Base-by-base conservation (phyloP, 2,329 filamentous ascomycete genomes). In the Scedosporium minutisporum region DNA sequence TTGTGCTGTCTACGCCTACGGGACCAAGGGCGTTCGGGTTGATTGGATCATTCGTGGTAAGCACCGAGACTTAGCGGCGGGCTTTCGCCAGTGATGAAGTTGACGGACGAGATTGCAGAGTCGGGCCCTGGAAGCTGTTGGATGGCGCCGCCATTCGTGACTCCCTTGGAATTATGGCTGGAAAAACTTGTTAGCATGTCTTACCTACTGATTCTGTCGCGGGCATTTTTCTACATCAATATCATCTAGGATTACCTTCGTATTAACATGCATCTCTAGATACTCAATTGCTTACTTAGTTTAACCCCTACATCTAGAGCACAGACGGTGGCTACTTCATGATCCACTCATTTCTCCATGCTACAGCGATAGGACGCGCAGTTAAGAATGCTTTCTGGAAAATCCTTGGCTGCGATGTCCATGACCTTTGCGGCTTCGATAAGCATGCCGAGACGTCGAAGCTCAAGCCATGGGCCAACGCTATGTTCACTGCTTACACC, bases 251-350 rank as follows among this genome's bases (percentile, higher is more conserved):
- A 41, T 38, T 27, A n/a, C n/a, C n/a, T n/a, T n/a, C n/a, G n/a
- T n/a, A 57, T 4, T 18, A n/a, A 57, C 60, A 38, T 59, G 16
- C 25, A 14, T 5, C 2, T 7, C n/a, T 61, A 78, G 77, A 80
- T 38, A 87, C 83, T 0, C 84, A 89, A 0, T 79, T 89, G 65
- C 74, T 92, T 61, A 88, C 85, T 1, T 91, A 87, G 85, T 85
- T 93, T 72, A 87, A 83, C 60, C 89, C 90, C 0, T 92, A 88
- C 69, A 80, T 88, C 14, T 93, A 87, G 86, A 87, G 86, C 4
- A 76, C 79, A 1, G 81, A 79, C 1, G 86, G 86, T 68, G 87
- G 86, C 1, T 88, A 81, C 66, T 75, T 78, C 12, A 74, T 74
- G 10, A 75, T 83, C 1, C 78, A 84, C 3, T 69, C 72, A 9